Conservation (phyloP, 164 flowering plant genomes). For the Vitis rotundifolia region DNA sequence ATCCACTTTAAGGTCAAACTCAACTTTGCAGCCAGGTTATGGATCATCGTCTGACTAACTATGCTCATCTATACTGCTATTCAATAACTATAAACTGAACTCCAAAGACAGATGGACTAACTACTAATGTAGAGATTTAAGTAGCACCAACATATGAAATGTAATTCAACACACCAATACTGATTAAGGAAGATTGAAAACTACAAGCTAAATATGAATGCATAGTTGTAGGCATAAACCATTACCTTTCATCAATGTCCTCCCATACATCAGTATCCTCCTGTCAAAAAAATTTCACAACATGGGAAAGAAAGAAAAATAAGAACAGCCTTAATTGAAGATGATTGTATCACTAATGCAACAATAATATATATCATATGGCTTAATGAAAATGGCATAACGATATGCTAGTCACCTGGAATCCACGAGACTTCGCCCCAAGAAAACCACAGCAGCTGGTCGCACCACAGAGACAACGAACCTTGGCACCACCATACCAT, state of each 20-base stretch:
- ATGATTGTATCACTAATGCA: too few relatives aligned
- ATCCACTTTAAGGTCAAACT: too few relatives aligned
- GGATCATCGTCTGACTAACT: too few relatives aligned
- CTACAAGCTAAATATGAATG: not conserved
- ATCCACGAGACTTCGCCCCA: constrained; percentile 98
- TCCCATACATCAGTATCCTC: constrained; percentile 95
- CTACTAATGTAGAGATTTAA: constrained; percentile 20
- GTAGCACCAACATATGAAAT: constrained; percentile 46
- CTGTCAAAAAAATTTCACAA: constrained; percentile 30
- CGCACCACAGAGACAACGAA: constrained; percentile 96
- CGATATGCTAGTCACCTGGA: constrained; percentile 51
- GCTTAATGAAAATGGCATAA: not conserved
- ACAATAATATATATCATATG: too few relatives aligned
- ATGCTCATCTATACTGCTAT: too few relatives aligned
- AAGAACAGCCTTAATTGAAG: not conserved
- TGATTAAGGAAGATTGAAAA: not conserved
- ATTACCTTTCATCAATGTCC: constrained; percentile 90
- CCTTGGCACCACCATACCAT: constrained; percentile 98
- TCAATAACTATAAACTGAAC: too few relatives aligned
- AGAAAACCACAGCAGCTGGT: constrained; percentile 85
- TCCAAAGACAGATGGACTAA: too few relatives aligned
- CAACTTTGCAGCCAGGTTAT: too few relatives aligned
- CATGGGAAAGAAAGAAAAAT: not conserved
- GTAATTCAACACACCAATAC: not conserved
- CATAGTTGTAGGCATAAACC: not conserved